Percentiles rank a stretch among this genome's conserved stretches.
Evolutionary conservation across 345 rosid genomes (phyloP).

Genomic region (Mallotus nudiflorus): DNA sequence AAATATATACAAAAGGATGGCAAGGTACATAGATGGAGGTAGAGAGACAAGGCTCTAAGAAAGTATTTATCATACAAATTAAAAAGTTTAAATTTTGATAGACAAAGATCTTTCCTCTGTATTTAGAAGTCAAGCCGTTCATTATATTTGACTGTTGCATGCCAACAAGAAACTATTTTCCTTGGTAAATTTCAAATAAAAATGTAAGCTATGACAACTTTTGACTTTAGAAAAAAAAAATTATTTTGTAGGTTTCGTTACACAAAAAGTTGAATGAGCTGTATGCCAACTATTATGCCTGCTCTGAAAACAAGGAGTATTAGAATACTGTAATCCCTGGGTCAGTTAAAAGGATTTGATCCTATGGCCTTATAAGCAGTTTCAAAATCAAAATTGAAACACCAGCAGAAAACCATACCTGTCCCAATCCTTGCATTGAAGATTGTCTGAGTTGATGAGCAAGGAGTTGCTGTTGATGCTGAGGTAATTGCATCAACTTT

Average conservation of each 20-base stretch:
- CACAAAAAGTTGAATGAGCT: not conserved
- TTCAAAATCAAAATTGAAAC: not conserved
- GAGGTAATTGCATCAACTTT: conserved; percentile 74
- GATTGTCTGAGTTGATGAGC: conserved; percentile 84
- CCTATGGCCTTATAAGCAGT: not conserved
- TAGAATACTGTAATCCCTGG: not conserved
- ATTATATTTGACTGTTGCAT: not conserved
- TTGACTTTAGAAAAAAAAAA: not conserved
- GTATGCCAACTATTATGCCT: not conserved
- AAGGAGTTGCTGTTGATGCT: conserved; percentile 73
- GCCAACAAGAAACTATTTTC: not conserved
- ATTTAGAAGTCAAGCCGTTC: not conserved
- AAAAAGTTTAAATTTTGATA: not conserved
- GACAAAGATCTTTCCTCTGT: not conserved
- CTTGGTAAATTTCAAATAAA: not conserved
- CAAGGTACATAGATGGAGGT: not conserved
- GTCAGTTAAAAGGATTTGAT: not conserved
- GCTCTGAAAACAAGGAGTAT: not conserved
- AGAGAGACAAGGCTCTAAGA: not conserved
- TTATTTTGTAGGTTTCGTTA: not conserved
- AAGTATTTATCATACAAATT: not conserved
- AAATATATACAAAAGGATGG: not conserved
- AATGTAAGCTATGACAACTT: not conserved
- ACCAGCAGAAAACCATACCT: conserved; percentile 41
- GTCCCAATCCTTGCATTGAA: conserved; percentile 69